Percentiles rank a stretch among this genome's conserved stretches.
These are phyloP conservation scores for Labyrinthula sp. DNA, from an alignment of 352 stramenopile species.

Conservation along the genomic window DNA sequence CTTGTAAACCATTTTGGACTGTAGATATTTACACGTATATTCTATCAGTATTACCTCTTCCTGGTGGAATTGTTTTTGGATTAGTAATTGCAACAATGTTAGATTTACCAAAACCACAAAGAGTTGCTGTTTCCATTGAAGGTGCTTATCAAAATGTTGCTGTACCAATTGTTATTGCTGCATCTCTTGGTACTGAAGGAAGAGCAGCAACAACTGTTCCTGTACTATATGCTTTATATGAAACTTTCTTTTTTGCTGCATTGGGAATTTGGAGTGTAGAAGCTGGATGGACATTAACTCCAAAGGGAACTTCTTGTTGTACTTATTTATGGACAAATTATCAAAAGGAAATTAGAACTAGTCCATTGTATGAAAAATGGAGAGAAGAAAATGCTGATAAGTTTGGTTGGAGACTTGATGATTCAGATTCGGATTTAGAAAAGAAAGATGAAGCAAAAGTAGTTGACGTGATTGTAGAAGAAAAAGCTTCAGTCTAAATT, in stretches of 20 bases:
- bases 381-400: no score
- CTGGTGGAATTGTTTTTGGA: slow-evolving; percentile 1
- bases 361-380: no score
- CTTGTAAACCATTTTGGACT: slow-evolving; percentile 9
- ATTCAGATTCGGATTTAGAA: no score
- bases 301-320: slow-evolving; percentile 10
- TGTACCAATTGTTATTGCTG: slow-evolving; percentile 13
- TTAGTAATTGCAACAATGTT: slow-evolving; percentile 13
- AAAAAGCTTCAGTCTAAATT: no score
- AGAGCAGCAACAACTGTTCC: slow-evolving; percentile 15
- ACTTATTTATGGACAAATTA: slow-evolving; percentile 16
- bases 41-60: slow-evolving; percentile 4
- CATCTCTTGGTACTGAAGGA: slow-evolving; percentile 12
- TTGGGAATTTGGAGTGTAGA: slow-evolving; percentile 15
- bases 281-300: slow-evolving; percentile 10
- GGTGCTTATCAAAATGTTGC: slow-evolving; percentile 22
- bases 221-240: slow-evolving; percentile 13
- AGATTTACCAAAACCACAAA: slow-evolving; percentile 16
- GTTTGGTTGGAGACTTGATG: no score
- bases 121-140: slow-evolving; percentile 20
- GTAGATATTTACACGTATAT: slow-evolving; percentile 28
- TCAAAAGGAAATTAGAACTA: no score
- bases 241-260: slow-evolving; percentile 18
- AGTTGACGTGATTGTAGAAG: no score
- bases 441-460: no score